phyloP scores from a whole-genome alignment of 148 eudicot species.

The Nepenthes mirabilis region DNA sequence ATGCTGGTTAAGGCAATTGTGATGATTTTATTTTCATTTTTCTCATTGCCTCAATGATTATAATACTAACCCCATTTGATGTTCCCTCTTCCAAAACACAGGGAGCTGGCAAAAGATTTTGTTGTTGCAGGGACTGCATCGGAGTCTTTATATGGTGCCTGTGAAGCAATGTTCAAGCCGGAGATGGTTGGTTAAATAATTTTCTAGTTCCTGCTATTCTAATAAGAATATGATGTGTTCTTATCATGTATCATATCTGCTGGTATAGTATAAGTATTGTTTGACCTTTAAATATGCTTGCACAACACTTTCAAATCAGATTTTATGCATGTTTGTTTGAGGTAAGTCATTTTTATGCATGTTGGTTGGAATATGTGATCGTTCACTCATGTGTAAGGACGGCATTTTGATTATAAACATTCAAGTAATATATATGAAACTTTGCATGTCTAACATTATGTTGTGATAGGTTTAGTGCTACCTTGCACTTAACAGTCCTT shows the following conservation, averaged over 20 bases:
- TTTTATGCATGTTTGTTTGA: too few relatives aligned
- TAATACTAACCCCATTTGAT: neutral
- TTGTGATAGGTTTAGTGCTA: too few relatives aligned
- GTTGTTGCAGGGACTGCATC: constrained; percentile 96
- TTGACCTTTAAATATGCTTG: too few relatives aligned
- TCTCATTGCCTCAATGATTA: neutral
- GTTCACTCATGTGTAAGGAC: too few relatives aligned
- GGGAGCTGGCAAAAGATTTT: constrained; percentile 98
- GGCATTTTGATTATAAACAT: too few relatives aligned
- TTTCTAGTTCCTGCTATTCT: neutral
- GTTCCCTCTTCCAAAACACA: constrained; percentile 4
- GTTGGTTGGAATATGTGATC: too few relatives aligned
- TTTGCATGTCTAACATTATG: too few relatives aligned
- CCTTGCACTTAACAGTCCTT: too few relatives aligned
- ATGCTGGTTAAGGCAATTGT: neutral
- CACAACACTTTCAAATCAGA: too few relatives aligned
- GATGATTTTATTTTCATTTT: neutral
- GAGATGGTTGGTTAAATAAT: constrained; percentile 57
- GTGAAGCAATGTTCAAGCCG: constrained; percentile 96
- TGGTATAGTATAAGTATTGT: too few relatives aligned
- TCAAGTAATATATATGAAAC: too few relatives aligned
- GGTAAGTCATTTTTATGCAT: too few relatives aligned
- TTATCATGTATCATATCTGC: neutral
- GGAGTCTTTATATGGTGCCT: constrained; percentile 94
- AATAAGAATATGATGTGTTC: neutral